Base-by-base conservation (phyloP, 2,329 filamentous ascomycete genomes). In the Fusarium penzigii region DNA sequence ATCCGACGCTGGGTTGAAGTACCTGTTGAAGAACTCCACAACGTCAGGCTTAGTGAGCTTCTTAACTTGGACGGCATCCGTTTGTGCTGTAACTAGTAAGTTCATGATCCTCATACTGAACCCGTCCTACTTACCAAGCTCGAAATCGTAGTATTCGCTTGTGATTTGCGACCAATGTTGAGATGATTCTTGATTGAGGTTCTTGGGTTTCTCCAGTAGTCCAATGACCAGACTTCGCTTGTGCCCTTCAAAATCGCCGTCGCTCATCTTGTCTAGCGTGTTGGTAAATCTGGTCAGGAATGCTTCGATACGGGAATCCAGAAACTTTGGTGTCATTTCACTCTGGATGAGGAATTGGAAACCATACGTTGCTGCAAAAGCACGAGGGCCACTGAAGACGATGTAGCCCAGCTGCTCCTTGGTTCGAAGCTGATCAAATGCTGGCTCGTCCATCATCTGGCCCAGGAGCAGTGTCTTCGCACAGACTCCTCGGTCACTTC, bases 361-460 rank as follows among this genome's bases (percentile, higher is more conserved):
- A 1, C 90, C 90, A 64, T 90, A 87, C 0, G 88, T 93, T 1
- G 89, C 92, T n/a, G 85, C 76, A 49, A 88, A 84, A 47, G 82
- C 81, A 39, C 87, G 80, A 11, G 85, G 79, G 29, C 91, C 90
- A 44, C 89, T 93, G 72, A 93, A 96, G 1, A 99, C 93, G 48
- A 99, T 90, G 64, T 99, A 99, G 12, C 94, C 94, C 7, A 99
- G 86, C 73, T 99, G 93, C 71, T 99, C 93, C 72, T 97, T 97
- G 41, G 94, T 97, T 45, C 94, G 85, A 8, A 99, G 80, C 70
- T 96, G 92, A 72, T 99, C 91, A 68, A 97, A 99, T 9, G 89
- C 89, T 5, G 92, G 92, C 74, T 99, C 94, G 51, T 96, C 89
- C 0, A 91, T 86, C 75, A 99, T 89, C 72, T 97, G 94, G 25